Evolutionary conservation across 371 early-diverging fungal species (phyloP), one percentile per base, ranked within the genome.

Genomic region (Syncephalastrum monosporum): DNA sequence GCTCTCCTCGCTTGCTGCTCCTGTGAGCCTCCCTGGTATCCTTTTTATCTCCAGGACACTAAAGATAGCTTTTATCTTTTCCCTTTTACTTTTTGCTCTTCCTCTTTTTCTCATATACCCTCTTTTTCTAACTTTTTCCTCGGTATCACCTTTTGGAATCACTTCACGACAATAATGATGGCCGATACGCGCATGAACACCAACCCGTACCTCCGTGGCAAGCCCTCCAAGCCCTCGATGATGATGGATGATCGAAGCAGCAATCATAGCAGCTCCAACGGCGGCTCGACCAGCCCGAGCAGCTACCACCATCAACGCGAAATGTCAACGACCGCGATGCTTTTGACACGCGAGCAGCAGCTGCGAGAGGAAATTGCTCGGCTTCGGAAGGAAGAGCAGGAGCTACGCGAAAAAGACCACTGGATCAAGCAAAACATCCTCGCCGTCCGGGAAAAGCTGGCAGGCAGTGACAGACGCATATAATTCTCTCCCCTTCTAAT

Each of bases 341-440:
- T 61, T 3, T 17, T 55, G 29, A 56, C 49, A 24, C 63, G 66
- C 29, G 75, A 76, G 38, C 71, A 79, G 25, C 71, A 70, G 50
- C 61, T 79, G 21, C 61, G 61, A 19, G 74, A 75, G 48, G 79
- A 79, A 50, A 79, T 79, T 49, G 79, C 71, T 38, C 62, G 65
- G 54, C 57, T 79, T 14, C 56, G 67, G 61, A 62, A 64, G 51
- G 76, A 79, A 53, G 71, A 72, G 50, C 71, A 76, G 57, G 76
- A 66, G 25, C 63, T 79, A 19, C 51, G 65, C 42, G 71, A 74
- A 29, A 75, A 76, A 58, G 79, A 76, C 42, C 45, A 68, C 48
- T 61, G 57, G 58, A 68, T 79, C 55, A 79, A 79, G 51, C 74
- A 72, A 44, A 70, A 72, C 27, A 75, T 79, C 41, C 54, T 61